Evolutionary conservation across 192 early-diverging fungal genomes (phyloP), one percentile per base, ranked within the genome.

Genomic region (Rhizophagus sp.): DNA sequence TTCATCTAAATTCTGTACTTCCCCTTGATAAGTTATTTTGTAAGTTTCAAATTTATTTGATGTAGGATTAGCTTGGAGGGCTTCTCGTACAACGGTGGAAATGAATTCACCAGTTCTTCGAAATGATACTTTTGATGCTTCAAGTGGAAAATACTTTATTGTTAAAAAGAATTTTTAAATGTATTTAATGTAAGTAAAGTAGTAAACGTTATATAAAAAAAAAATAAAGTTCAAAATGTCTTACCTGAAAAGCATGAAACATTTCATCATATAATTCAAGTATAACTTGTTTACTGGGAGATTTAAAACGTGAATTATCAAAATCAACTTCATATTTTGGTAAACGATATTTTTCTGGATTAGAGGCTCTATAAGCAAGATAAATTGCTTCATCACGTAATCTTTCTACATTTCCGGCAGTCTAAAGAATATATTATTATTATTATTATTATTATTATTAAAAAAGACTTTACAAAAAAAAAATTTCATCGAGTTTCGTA

Each of bases 331-430:
- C 41, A 36, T 79, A 71, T 17, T 12, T 15, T 12, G 66, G 66
- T 25, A 70, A 68, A 34, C 49, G 13, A 52, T 79, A 70, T 5
- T 72, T 79, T 15, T 72, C 61, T 25, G 75, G 33, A 25, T 81
- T 47, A 1, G 83, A 67, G 62, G 83, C 86, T 69, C 85, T 82
- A 64, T 81, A 74, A n/a, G 81, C 76, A 69, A 85, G 80, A 36
- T 86, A 87, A 77, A 90, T 83, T 22, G 82, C 62, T 73, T 90
- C 89, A 74, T 90, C 89, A 22, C 87, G 75, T 15, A 88, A 65
- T 78, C 82, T 62, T 62, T 90, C 89, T 2, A 79, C 82, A 49
- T 83, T 75, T 25, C 89, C 89, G 2, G 84, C 69, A 79, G 83
- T 82, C 86, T 87, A 79, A 24, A 44, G 4, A 30, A 19, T 30